Base-by-base conservation (phyloP, 441 rosid genomes). In the Gossypium laxum region DNA sequence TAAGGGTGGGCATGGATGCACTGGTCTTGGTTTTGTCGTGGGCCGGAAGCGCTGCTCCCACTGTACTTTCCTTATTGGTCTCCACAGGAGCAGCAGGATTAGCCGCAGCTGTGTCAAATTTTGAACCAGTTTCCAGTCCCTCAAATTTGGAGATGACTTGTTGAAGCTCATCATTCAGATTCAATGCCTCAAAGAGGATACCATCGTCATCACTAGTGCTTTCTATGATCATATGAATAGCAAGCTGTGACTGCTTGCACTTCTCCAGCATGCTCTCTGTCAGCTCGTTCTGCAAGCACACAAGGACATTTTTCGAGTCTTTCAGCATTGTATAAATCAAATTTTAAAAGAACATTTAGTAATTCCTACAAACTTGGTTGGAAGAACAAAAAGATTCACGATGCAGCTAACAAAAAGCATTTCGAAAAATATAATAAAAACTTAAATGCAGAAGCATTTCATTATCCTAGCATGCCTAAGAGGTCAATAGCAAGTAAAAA, bases 101-200 rank as follows among this genome's bases (percentile, higher is more conserved):
- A 51, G 62, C 64, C 24, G 11, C 43, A 0, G 52, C 22, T 21
- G 38, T 32, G 15, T 26, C 67, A 30, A 79, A 54, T 62, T 70
- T 67, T 72, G 68, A 71, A 24, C 75, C 82, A 50, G 84, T 77
- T 80, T 81, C 85, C 59, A 80, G 76, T 69, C 81, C 82, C 60
- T 85, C 74, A 30, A 74, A 83, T 32, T 64, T 82, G 56, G 84
- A 79, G 72, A 89, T 77, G 78, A 80, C 86, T 1, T 79, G 86
- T 61, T 87, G 87, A 67, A 92, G 84, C 74, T 90, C 95, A 28
- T 90, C 98, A 7, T 90, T 79, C 79, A 92, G 77, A 78, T 82
- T 86, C 70, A 92, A 83, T 62, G 96, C 98, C 76, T 91, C 96
- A 15, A 92, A 90, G 15, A 92, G 96, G 76, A 88, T 78, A 11